A percentile compares a stretch with the other conserved stretches of the same genome.
phyloP scores from a whole-genome alignment of 352 stramenopile species.

The Phytophthora chlamydospora region DNA sequence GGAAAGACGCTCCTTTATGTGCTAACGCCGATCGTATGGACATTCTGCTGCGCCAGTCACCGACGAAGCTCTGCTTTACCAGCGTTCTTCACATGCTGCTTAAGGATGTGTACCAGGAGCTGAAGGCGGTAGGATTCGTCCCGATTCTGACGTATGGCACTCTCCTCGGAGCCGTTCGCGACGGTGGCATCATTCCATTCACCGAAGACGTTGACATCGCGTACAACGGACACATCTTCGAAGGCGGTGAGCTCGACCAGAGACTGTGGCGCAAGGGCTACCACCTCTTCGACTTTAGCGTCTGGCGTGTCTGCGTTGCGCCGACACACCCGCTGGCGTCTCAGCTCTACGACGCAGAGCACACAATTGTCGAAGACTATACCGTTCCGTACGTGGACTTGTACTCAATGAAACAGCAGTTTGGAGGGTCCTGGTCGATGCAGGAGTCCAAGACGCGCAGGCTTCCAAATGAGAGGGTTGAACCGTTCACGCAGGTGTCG shows the following conservation, averaged over 20 bases:
- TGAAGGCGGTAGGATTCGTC: slow-evolving; percentile 22
- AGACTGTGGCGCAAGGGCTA: slow-evolving; percentile 49
- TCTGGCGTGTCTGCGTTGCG: slow-evolving; percentile 45
- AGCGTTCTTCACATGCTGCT: slow-evolving; percentile 63
- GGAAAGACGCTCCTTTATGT: slow-evolving; percentile 47
- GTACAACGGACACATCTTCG: slow-evolving; percentile 26
- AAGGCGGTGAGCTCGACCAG: slow-evolving; percentile 17
- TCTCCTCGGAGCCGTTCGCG: slow-evolving; percentile 51
- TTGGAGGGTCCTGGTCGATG: slow-evolving; percentile 26
- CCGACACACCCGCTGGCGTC: slow-evolving; percentile 42
- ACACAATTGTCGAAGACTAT: slow-evolving; percentile 15
- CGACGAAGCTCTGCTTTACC: slow-evolving; percentile 40
- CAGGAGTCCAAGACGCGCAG: slow-evolving; percentile 19
- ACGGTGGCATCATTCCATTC: slow-evolving; percentile 50
- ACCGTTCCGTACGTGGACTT: slow-evolving; percentile 42
- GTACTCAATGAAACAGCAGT: slow-evolving; percentile 29
- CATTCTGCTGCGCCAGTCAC: slow-evolving; percentile 32
- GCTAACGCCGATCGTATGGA: slow-evolving; percentile 47
- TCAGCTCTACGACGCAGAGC: slow-evolving; percentile 37
- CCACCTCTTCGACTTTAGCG: slow-evolving; percentile 45
- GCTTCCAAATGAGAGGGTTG: slow-evolving; percentile 18
- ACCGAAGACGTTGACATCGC: slow-evolving; percentile 58
- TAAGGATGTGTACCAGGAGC: slow-evolving; percentile 50
- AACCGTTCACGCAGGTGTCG: slow-evolving; percentile 24
- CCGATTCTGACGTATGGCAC: slow-evolving; percentile 49